A percentile compares a stretch with the other conserved stretches of the same genome.
Evolutionary conservation across 2,329 filamentous ascomycete species (phyloP).

Genomic region (Leptographium wingfieldii): DNA sequence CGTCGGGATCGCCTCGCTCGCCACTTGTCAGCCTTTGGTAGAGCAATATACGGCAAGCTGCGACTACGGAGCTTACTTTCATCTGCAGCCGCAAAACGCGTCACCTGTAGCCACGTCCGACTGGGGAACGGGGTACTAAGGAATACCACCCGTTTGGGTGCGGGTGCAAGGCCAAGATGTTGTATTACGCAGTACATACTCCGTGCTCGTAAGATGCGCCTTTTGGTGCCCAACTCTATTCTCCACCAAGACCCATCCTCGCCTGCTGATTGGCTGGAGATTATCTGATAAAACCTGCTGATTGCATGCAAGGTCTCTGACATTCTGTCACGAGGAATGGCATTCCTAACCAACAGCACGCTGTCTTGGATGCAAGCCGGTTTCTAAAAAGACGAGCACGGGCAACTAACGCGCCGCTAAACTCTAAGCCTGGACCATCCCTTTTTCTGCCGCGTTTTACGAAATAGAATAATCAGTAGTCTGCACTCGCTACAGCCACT

Average conservation of each 20-base stretch:
- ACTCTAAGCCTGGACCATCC: not conserved
- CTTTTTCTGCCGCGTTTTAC: not conserved
- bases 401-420: not conserved
- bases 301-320: not conserved
- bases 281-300: slow-evolving; percentile 14
- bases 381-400: not conserved
- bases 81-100: not conserved
- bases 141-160: not conserved
- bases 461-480: not conserved
- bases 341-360: not conserved
- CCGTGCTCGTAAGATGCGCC: not conserved
- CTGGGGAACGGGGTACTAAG: not conserved
- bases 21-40: too few relatives aligned
- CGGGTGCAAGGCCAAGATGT: not conserved
- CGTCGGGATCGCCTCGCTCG: too few relatives aligned
- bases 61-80: not conserved
- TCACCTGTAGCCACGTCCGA: not conserved
- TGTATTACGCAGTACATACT: too few relatives aligned
- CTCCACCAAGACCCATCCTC: too few relatives aligned
- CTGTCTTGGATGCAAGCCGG: not conserved
- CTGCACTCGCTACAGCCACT: not conserved
- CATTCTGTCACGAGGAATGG: not conserved
- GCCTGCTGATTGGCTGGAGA: slow-evolving; percentile 8
- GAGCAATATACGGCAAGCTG: not conserved
- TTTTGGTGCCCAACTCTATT: not conserved